Conservation (phyloP, 495 filamentous ascomycete genomes). For the Penicillium herquei region DNA sequence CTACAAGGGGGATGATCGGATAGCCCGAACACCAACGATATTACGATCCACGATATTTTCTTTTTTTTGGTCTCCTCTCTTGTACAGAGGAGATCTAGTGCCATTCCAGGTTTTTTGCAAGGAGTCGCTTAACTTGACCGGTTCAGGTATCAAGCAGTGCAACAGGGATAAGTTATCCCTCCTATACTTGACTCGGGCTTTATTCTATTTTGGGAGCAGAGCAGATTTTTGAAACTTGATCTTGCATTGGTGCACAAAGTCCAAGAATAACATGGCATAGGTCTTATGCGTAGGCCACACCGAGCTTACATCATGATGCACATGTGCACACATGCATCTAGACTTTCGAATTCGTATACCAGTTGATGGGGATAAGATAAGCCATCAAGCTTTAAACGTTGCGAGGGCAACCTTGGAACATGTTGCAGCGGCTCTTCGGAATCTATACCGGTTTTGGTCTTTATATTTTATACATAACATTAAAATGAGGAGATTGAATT, state of each 20-base stretch:
- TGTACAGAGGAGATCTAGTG: background rate
- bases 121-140: background rate
- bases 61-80: background rate
- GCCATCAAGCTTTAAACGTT: conserved; percentile 8
- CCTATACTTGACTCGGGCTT: background rate
- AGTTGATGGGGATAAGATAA: no score
- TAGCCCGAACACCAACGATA: conserved; percentile 1
- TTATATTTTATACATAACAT: conserved; percentile 3
- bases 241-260: background rate
- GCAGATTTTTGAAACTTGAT: background rate
- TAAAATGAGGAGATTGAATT: conserved; percentile 6
- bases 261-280: background rate
- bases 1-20: background rate
- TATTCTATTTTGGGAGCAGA: background rate
- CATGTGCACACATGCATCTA: no score
- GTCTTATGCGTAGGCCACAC: background rate
- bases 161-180: background rate
- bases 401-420: conserved; percentile 25
- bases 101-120: conserved; percentile 3
- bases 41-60: conserved; percentile 8
- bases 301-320: no score
- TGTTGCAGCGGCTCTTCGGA: conserved; percentile 14
- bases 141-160: background rate
- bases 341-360: no score
- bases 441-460: conserved; percentile 7